Evolutionary conservation across 1,139 yeast species (phyloP).

Genomic region (Saccharomyces pastorianus): DNA sequence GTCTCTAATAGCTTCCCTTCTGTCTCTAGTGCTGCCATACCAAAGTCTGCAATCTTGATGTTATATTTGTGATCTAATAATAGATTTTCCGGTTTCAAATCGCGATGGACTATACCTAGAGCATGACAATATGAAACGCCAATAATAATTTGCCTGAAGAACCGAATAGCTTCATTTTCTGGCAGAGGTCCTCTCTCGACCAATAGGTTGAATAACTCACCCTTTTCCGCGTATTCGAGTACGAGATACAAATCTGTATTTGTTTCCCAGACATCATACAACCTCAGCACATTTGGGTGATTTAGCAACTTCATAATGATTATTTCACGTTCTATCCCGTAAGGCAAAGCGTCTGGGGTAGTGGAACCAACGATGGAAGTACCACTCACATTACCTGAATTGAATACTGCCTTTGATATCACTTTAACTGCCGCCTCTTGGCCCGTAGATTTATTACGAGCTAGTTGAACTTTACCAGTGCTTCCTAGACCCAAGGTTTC

Average conservation of each 20-base stretch:
- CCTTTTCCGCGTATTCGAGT: conserved; percentile 93
- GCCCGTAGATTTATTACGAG: conserved; percentile 76
- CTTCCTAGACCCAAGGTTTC: conserved; percentile 92
- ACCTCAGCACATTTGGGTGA: conserved; percentile 87
- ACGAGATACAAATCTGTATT: conserved; percentile 86
- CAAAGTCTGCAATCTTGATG: conserved; percentile 95
- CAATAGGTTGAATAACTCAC: conserved; percentile 86
- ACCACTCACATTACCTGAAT: conserved; percentile 14
- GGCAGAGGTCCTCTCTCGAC: conserved; percentile 82
- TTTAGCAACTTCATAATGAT: conserved; percentile 84
- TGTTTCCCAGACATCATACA: conserved; percentile 98
- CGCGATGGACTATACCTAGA: conserved; percentile 91
- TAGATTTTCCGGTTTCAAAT: conserved; percentile 89
- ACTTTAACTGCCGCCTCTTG: conserved; percentile 94
- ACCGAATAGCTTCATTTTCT: conserved; percentile 81
- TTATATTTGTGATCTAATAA: conserved; percentile 77
- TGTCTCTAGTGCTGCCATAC: conserved; percentile 98
- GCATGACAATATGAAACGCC: conserved; percentile 94
- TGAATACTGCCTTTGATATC: conserved; percentile 74
- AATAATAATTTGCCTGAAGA: conserved; percentile 83
- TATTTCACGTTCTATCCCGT: conserved; percentile 94
- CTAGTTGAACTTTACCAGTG: conserved; percentile 87
- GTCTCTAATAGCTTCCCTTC: conserved; percentile 80
- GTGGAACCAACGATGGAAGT: conserved; percentile 34
- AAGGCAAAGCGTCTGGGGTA: conserved; percentile 60